These are phyloP conservation scores for Colletotrichum costaricense DNA, from an alignment of 2,329 filamentous ascomycete species.

Conservation along the genomic window DNA sequence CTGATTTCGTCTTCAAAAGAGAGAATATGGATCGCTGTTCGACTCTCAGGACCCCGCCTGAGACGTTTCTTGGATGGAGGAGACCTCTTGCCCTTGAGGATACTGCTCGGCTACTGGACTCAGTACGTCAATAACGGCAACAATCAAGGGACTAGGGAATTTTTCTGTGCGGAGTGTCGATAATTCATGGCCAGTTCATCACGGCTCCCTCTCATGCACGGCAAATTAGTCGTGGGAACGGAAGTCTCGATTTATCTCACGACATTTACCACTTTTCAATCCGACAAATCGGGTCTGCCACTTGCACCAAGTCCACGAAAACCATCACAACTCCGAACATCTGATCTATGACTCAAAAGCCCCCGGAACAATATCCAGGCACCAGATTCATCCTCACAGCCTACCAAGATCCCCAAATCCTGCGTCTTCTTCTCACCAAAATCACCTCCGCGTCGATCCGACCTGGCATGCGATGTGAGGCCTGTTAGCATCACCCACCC, in stretches of 20 bases:
- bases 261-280: not conserved
- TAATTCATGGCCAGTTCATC: not conserved
- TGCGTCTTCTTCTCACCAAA: not conserved
- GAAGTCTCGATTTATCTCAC: not conserved
- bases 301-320: not conserved
- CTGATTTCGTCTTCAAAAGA: not conserved
- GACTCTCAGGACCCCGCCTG: not conserved
- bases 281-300: not conserved
- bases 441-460: not conserved
- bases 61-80: not conserved
- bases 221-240: not conserved
- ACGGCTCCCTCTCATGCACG: rapidly evolving
- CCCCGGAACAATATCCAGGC: not conserved
- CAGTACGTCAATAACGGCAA: not conserved
- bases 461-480: not conserved
- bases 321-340: not conserved
- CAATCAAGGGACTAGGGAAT: not conserved
- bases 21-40: not conserved
- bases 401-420: not conserved
- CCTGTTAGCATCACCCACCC: not conserved
- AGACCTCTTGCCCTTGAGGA: not conserved
- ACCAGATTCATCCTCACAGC: not conserved
- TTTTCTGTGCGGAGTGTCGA: not conserved
- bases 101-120: not conserved
- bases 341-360: not conserved